Conservation (phyloP, 768 basidiomycete genomes). For the Tricholoma sp. region DNA sequence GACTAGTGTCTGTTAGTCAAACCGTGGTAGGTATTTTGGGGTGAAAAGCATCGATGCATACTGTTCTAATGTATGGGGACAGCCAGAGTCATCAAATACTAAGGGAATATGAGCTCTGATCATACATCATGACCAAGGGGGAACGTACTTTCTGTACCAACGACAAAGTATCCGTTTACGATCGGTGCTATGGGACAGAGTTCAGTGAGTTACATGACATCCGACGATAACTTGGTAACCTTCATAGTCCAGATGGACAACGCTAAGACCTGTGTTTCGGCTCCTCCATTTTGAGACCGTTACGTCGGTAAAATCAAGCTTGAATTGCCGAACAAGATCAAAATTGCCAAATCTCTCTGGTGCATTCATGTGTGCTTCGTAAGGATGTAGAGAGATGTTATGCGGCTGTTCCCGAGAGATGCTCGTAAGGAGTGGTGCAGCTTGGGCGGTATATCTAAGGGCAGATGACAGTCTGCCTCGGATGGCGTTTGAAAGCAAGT, state of each 20-base stretch:
- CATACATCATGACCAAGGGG: background rate
- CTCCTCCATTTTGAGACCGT: conserved; percentile 87
- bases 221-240: conserved; percentile 37
- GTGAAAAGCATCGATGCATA: conserved; percentile 28
- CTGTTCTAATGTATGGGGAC: conserved; percentile 97
- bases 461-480: conserved; percentile 5
- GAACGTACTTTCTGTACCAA: conserved; percentile 78
- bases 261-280: conserved; percentile 77
- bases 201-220: conserved; percentile 7
- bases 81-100: conserved; percentile 94
- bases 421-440: background rate
- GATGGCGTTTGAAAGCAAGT: conserved; percentile 10
- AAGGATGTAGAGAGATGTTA: conserved; percentile 2
- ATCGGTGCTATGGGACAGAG: conserved; percentile 56
- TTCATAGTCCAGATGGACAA: conserved; percentile 90
- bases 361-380: conserved; percentile 23
- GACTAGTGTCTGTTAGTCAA: conserved; percentile 30
- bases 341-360: conserved; percentile 65
- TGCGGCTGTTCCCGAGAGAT: conserved; percentile 7
- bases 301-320: conserved; percentile 77
- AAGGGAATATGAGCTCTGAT: background rate
- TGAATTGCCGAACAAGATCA: conserved; percentile 72
- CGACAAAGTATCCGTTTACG: conserved; percentile 87
- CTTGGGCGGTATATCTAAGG: background rate
- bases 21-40: background rate